These are phyloP conservation scores for Sugiyamaella americana DNA, from an alignment of 805 yeast species.

Conservation along the genomic window DNA sequence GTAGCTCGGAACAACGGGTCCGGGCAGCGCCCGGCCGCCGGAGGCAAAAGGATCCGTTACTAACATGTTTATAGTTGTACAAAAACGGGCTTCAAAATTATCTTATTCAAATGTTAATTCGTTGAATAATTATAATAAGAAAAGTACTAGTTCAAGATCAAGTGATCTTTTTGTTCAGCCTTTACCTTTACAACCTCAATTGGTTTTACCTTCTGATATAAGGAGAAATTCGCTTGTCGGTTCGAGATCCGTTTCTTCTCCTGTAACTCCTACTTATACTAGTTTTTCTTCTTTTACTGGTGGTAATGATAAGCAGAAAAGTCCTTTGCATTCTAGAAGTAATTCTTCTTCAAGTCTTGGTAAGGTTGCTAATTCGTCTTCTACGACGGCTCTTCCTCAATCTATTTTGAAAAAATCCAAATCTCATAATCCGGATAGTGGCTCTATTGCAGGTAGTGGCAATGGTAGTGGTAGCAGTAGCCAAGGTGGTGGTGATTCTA, in stretches of 20 bases:
- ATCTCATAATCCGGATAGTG: not conserved
- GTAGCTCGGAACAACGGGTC: no score
- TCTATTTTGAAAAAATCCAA: conserved; percentile 12
- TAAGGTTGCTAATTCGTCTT: not conserved
- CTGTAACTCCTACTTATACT: conserved; percentile 12
- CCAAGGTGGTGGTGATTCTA: not conserved
- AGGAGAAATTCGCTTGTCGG: conserved; percentile 16
- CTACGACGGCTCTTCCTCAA: conserved; percentile 1
- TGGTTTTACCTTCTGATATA: conserved; percentile 21
- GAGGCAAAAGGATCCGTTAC: not conserved
- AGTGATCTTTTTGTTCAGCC: not conserved
- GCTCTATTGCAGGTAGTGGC: not conserved
- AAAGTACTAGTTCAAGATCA: not conserved
- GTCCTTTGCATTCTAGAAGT: conserved; percentile 2
- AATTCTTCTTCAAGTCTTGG: not conserved
- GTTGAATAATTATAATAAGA: not conserved
- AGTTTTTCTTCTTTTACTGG: conserved; percentile 1
- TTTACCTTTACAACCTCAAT: conserved; percentile 10
- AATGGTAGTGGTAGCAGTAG: not conserved
- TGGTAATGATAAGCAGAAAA: no score
- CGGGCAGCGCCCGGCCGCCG: not conserved
- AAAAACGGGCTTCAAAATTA: not conserved
- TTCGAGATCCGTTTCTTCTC: conserved; percentile 12
- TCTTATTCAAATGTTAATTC: conserved; percentile 2
- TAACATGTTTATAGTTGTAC: not conserved